phyloP scores from a whole-genome alignment of 805 yeast genomes.

The Lipomyces orientalis region DNA sequence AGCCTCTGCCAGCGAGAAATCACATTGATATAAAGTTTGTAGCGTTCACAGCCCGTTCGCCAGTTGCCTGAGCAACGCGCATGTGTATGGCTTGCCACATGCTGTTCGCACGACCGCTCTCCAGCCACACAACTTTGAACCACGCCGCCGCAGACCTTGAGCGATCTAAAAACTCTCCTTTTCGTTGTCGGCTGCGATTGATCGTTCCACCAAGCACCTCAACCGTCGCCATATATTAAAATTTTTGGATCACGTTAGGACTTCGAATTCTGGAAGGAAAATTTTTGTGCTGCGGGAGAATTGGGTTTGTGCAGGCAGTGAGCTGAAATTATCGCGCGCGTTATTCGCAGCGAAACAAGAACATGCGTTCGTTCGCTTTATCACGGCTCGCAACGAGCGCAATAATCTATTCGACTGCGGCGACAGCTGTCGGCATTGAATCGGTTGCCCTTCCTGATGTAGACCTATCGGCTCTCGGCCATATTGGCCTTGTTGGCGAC shows the following conservation, averaged over 20 bases:
- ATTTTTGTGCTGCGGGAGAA: neutral
- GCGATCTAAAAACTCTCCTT: neutral
- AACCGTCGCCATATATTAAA: neutral
- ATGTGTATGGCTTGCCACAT: neutral
- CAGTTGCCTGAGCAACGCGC: neutral
- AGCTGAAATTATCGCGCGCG: neutral
- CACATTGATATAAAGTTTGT: neutral
- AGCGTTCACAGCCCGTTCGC: neutral
- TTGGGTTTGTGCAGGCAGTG: neutral
- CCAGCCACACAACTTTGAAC: neutral
- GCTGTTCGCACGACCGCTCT: neutral
- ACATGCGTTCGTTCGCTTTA: neutral
- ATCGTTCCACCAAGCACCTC: neutral
- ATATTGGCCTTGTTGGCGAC: conserved; percentile 47
- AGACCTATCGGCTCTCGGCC: conserved; percentile 39
- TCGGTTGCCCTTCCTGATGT: conserved; percentile 15
- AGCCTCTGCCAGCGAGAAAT: too few species aligned
- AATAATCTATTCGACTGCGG: neutral
- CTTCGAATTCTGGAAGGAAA: neutral
- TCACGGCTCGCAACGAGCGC: conserved; percentile 2
- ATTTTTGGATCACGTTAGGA: neutral
- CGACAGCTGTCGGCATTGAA: neutral
- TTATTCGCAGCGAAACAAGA: neutral
- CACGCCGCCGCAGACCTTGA: neutral
- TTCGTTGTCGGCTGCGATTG: neutral